Evolutionary conservation across 345 rosid genomes (phyloP).

Genomic region (Gossypium australe): DNA sequence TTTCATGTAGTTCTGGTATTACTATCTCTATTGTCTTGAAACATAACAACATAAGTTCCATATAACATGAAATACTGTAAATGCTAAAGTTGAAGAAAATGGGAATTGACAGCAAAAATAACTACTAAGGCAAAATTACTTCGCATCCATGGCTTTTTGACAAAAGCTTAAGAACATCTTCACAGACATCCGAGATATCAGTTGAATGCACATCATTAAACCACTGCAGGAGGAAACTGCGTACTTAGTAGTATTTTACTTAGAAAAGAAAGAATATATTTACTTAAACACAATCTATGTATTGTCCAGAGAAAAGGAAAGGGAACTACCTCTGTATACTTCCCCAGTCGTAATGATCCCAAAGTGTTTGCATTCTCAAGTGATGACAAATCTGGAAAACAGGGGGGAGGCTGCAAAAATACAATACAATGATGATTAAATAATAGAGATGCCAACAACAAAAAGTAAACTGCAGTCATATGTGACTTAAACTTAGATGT

Average conservation of each 20-base stretch:
- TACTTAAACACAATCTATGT: background rate
- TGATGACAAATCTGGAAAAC: slow-evolving; percentile 61
- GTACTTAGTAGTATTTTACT: background rate
- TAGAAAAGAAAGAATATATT: background rate
- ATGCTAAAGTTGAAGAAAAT: background rate
- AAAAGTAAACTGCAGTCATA: background rate
- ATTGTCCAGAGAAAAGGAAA: slow-evolving; percentile 17
- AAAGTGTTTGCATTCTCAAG: slow-evolving; percentile 32
- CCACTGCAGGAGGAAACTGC: slow-evolving; percentile 55
- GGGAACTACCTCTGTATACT: slow-evolving; percentile 52
- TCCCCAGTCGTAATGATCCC: slow-evolving; percentile 69
- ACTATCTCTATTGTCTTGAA: slow-evolving; percentile 67
- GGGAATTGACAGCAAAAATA: background rate
- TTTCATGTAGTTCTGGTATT: slow-evolving; percentile 77
- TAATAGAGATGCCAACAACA: background rate
- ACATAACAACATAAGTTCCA: background rate
- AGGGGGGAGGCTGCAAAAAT: slow-evolving; percentile 58
- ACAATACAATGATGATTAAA: background rate
- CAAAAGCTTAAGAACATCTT: slow-evolving; percentile 54
- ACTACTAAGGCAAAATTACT: slow-evolving; percentile 33
- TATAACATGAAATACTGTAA: background rate
- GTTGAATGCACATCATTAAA: slow-evolving; percentile 76
- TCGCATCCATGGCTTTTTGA: slow-evolving; percentile 65
- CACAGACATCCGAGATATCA: slow-evolving; percentile 71
- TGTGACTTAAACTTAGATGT: background rate